Percentiles rank a stretch among this genome's conserved stretches.
These are phyloP conservation scores for Trichoderma asperellum DNA, from an alignment of 2,329 filamentous ascomycete species.

Conservation along the genomic window DNA sequence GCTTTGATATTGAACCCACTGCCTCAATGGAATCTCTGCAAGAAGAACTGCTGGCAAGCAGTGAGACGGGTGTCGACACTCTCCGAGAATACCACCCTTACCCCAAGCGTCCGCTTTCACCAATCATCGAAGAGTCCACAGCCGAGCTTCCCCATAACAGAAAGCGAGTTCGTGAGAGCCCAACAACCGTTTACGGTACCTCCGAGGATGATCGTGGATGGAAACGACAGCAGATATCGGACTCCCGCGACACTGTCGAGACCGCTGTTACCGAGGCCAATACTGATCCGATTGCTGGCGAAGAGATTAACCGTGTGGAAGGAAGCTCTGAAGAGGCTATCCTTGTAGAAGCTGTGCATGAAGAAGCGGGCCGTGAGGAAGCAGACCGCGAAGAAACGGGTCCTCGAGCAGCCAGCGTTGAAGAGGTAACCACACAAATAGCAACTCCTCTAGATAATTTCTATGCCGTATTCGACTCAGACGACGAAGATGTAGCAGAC, in stretches of 20 bases:
- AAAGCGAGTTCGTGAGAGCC: not conserved
- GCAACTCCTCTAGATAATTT: not conserved
- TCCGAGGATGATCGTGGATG: not conserved
- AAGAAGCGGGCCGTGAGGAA: not conserved
- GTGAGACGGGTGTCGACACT: not conserved
- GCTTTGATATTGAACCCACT: not conserved
- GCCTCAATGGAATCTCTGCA: not conserved
- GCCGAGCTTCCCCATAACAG: not conserved
- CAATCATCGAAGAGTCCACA: not conserved
- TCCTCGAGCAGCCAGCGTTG: not conserved
- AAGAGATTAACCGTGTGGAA: not conserved
- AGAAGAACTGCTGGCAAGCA: not conserved
- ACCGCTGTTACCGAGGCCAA: not conserved
- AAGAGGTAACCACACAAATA: not conserved
- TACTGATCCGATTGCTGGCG: not conserved
- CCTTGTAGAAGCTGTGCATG: not conserved
- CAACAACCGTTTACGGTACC: not conserved
- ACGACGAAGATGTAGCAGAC: not conserved
- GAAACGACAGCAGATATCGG: conserved; percentile 2
- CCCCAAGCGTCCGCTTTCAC: not conserved
- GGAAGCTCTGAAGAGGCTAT: not conserved
- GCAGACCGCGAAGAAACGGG: not conserved
- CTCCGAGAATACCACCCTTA: not conserved
- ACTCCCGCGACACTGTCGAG: not conserved
- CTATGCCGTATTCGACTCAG: not conserved